These are phyloP conservation scores for Musa itinerans DNA, from an alignment of 176 grass and related monocot species.

Conservation along the genomic window DNA sequence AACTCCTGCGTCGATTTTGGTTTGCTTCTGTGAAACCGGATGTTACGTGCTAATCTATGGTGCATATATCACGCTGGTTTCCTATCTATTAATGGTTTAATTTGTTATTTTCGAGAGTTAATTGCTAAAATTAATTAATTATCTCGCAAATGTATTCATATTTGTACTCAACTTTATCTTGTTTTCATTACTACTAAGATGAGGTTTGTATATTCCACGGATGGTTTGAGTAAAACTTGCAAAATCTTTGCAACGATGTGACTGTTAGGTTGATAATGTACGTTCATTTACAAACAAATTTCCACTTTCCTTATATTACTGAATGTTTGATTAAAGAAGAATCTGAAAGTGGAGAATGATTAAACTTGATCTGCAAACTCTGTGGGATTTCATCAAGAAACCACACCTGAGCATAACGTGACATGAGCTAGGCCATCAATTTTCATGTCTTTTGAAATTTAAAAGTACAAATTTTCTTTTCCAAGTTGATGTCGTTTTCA, in stretches of 20 bases:
- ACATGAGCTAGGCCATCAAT: background rate
- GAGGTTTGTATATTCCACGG: background rate
- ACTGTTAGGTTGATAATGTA: background rate
- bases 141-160: background rate
- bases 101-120: background rate
- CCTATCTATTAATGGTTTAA: background rate
- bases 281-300: no score
- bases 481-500: no score
- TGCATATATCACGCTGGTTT: background rate
- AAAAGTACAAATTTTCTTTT: background rate
- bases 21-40: background rate
- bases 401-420: background rate
- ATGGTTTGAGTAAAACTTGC: background rate
- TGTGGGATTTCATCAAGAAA: background rate
- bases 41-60: background rate
- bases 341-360: background rate
- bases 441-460: background rate
- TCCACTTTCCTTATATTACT: background rate
- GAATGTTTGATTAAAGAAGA: background rate
- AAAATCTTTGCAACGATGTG: background rate
- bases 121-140: background rate
- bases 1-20: background rate
- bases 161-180: background rate
- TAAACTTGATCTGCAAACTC: no score
- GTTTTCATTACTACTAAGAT: background rate